Base-by-base conservation (phyloP, 2,329 filamentous ascomycete genomes). In the Byssothecium circinans region DNA sequence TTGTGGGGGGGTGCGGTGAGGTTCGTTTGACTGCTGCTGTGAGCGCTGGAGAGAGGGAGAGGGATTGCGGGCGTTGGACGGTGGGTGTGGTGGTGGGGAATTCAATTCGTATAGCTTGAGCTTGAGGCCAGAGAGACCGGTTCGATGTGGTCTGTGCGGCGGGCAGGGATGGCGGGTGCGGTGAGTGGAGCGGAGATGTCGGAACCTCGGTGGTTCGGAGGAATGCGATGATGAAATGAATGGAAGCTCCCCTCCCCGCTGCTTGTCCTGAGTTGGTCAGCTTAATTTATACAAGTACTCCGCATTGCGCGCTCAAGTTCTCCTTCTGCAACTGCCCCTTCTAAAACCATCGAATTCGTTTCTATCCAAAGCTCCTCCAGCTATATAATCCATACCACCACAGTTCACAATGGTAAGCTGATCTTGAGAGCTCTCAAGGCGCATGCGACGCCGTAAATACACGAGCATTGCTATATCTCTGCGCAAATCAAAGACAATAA, bases 111-210 rank as follows among this genome's bases (percentile, higher is more conserved):
- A 25, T 5, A 25, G 23, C 10, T 25, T 8, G 41, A 52, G 53
- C 48, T 56, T 58, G 53, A 58, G 56, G 56, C 56, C 56, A 58
- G 51, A 54, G 44, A 41, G 44, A 27, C 22, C 15, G 39, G 27
- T 50, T 43, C 36, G 43, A 10, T 14, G 32, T 15, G 43, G 43
- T 25, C 43, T 32, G 48, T 47, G 48, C 43, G 44, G 11, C 8
- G 4, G n/a, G 23, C 23, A 10, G 23, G 10, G 23, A 10, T 25
- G 23, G 23, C 6, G 5, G 40, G 30, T 18, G 30, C 14, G 10
- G 23, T 41, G 36, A 20, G 19, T 19, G 17, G 27, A 43, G 30
- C 50, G 50, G 50, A 45, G 47, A 42, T 53, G 41, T 29, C n/a
- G 27, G n/a, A 2, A 7, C 14, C 14, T 7, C 17, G 47, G 39